Percentiles rank a stretch among this genome's conserved stretches.
Conservation (phyloP, 371 early-diverging fungal genomes). For the Zopfochytrium polystomum region DNA sequence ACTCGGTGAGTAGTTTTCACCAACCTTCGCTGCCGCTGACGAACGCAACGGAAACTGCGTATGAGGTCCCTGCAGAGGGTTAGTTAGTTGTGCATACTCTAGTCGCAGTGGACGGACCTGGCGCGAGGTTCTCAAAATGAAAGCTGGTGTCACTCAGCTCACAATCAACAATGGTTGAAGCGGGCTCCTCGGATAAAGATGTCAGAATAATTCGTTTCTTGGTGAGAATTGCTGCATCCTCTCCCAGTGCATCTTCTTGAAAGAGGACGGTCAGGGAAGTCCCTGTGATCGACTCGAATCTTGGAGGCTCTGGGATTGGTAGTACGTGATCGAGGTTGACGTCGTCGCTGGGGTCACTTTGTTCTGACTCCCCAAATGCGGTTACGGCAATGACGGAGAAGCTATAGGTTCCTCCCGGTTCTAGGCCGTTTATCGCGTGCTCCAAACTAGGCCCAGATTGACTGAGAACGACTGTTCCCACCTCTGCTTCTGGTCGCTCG, state of each 20-base stretch:
- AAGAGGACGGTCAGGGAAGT: constrained; percentile 14
- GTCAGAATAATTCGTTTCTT: constrained; percentile 9
- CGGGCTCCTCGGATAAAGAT: background rate
- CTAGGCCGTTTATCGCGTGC: constrained; percentile 24
- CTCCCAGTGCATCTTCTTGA: constrained; percentile 9
- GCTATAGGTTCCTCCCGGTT: constrained; percentile 26
- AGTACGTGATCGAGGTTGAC: constrained; percentile 30
- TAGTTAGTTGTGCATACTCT: too few species aligned
- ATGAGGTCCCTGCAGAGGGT: too few species aligned
- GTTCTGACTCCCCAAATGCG: constrained; percentile 27
- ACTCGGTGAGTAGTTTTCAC: background rate
- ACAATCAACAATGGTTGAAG: constrained; percentile 3
- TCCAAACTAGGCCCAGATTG: too few species aligned
- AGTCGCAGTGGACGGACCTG: background rate
- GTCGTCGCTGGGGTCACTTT: constrained; percentile 37
- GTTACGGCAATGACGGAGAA: constrained; percentile 31
- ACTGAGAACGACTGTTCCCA: too few species aligned
- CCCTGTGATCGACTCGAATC: constrained; percentile 16
- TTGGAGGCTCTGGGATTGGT: constrained; percentile 5
- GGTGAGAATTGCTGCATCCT: constrained; percentile 13
- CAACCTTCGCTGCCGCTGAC: too few species aligned
- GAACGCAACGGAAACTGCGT: too few species aligned
- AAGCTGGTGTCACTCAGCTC: constrained; percentile 4
- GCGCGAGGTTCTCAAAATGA: constrained; percentile 6
- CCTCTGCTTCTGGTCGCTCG: too few species aligned